Evolutionary conservation across 75 land plant genomes (phyloP), one percentile per base, ranked within the genome.

Genomic region (Pinus taeda): DNA sequence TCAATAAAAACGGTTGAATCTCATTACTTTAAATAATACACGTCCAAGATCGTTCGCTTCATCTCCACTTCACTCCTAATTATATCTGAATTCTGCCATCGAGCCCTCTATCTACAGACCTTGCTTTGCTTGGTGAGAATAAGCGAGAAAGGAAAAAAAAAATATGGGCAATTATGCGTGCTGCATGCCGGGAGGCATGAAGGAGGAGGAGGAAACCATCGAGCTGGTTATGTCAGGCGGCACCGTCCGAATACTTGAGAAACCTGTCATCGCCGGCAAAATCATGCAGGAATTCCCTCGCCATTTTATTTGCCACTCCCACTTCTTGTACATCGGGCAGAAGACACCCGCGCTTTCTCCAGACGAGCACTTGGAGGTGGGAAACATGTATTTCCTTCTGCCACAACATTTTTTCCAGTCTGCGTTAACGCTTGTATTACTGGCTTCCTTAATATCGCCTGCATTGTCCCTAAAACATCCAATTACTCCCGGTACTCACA

Each of bases 251-350:
- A 39, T 39, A 4, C 42, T 39, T 39, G 7, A 74, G 57, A 71
- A 73, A 3, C 83, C 88, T 14, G 69, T 85, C 5, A 21, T 29
- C 15, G 90, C 79, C 0, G 74, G 81, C 11, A 76, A 83, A 76
- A 71, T 85, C 4, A 81, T 85, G 81, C 12, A 49, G 12, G 79
- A 80, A 77, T 78, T 80, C 22, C 88, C 87, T 3, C 76, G 69
- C 37, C 85, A 85, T 79, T 55, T 85, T 11, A 73, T 88, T 14
- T 88, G 90, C 64, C 85, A 75, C 4, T 83, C 90, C 2, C 88
- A 88, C 59, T 85, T 85, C 5, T 83, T 88, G 57, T 85, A 80
- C 79, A 85, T 88, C 5, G 88, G 90, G 57, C 88, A 83, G 75
- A 88, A 88, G 33, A 73, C 83, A 45, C 85, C 85, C 0, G 15